A percentile compares a stretch with the other conserved stretches of the same genome.
Conservation (phyloP, 2,329 filamentous ascomycete species). For the Calonectria hongkongensis region DNA sequence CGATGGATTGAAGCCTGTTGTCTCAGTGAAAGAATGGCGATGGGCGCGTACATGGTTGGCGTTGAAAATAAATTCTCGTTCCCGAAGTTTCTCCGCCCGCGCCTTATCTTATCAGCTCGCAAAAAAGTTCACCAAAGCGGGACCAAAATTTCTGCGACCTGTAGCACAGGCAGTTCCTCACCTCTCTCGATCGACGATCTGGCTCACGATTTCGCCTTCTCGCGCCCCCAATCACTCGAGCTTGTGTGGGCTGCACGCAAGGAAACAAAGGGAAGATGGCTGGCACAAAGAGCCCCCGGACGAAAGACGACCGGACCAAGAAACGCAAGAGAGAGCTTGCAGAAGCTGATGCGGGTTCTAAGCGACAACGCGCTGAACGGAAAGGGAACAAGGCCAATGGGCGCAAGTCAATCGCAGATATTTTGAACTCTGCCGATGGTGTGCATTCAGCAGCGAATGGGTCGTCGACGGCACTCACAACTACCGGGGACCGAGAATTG, state of each 20-base stretch:
- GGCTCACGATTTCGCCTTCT: conserved; percentile 38
- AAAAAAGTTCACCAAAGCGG: conserved; percentile 62
- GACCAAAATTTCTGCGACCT: conserved; percentile 63
- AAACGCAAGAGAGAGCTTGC: conserved; percentile 69
- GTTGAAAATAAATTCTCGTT: conserved; percentile 54
- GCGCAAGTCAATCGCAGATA: conserved; percentile 40
- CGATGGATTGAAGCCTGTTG: conserved; percentile 49
- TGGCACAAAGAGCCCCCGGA: conserved; percentile 56
- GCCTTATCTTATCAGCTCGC: conserved; percentile 63
- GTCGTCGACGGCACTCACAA: conserved; percentile 41
- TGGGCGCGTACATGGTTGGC: conserved; percentile 33
- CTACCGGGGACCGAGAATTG: conserved; percentile 48
- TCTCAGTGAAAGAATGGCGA: conserved; percentile 44
- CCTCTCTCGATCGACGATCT: conserved; percentile 47
- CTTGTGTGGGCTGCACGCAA: conserved; percentile 34
- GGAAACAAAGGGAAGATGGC: conserved; percentile 57
- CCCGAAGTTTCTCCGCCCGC: conserved; percentile 57
- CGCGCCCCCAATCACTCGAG: conserved; percentile 45
- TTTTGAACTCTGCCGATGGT: conserved; percentile 36
- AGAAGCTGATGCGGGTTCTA: conserved; percentile 64
- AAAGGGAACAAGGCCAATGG: conserved; percentile 56
- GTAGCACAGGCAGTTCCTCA: conserved; percentile 44
- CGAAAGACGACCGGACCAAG: conserved; percentile 62
- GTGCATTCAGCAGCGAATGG: conserved; percentile 45
- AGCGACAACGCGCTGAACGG: conserved; percentile 62